phyloP scores from a whole-genome alignment of 1,284 basidiomycete species.

The Cerrena zonata region DNA sequence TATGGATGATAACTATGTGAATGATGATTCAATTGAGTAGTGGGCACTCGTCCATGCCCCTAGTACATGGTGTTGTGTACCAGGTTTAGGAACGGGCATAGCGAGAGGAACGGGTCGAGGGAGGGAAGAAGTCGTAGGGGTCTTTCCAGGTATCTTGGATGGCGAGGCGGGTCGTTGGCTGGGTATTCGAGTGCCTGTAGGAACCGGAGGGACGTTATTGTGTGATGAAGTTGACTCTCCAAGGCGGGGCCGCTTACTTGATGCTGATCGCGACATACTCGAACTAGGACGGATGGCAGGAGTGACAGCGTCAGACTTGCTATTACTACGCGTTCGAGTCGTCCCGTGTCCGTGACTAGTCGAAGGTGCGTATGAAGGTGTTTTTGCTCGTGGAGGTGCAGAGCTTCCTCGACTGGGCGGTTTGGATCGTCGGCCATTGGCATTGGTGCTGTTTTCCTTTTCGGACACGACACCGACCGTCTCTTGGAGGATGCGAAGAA shows the following conservation, averaged over 20 bases:
- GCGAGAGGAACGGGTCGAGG: constrained; percentile 32
- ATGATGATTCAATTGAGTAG: constrained; percentile 18
- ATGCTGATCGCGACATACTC: constrained; percentile 32
- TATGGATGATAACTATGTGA: constrained; percentile 19
- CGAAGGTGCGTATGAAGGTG: constrained; percentile 42
- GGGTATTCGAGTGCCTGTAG: constrained; percentile 12
- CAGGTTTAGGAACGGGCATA: constrained; percentile 43
- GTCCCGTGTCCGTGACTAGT: constrained; percentile 16
- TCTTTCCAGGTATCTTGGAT: constrained; percentile 41
- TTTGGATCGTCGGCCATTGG: constrained; percentile 28
- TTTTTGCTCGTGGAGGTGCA: constrained; percentile 55
- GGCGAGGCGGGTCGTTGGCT: constrained; percentile 33
- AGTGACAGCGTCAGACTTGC: constrained; percentile 41
- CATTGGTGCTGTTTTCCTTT: constrained; percentile 65
- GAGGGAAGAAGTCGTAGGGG: constrained; percentile 28
- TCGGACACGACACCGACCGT: constrained; percentile 39
- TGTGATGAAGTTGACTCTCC: constrained; percentile 31
- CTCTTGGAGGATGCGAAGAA: constrained; percentile 63
- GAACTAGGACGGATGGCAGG: constrained; percentile 55
- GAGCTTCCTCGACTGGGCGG: constrained; percentile 37
- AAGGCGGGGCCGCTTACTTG: constrained; percentile 56
- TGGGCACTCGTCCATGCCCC: constrained; percentile 42
- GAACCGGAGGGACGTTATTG: constrained; percentile 13
- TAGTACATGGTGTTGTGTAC: constrained; percentile 43
- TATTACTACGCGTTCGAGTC: constrained; percentile 1